Conservation (phyloP, 768 basidiomycete genomes). For the Tephrocybe sp. region DNA sequence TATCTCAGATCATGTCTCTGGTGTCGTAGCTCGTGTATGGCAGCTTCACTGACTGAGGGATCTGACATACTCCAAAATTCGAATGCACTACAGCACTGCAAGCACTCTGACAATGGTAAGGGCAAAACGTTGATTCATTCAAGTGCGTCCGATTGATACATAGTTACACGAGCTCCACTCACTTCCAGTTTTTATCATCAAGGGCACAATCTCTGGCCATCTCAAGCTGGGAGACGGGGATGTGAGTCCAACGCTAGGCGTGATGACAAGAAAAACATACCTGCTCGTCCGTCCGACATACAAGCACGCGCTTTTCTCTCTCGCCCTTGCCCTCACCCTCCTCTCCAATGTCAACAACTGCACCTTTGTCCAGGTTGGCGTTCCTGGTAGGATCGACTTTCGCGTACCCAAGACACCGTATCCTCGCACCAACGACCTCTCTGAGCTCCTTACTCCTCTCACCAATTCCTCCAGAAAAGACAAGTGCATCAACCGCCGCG, state of each 20-base stretch:
- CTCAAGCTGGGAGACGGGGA: slow-evolving; percentile 28
- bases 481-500: slow-evolving; percentile 70
- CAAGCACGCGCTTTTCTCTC: slow-evolving; percentile 40
- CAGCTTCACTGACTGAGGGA: no score
- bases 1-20: no score
- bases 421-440: slow-evolving; percentile 49
- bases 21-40: no score
- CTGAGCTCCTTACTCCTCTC: slow-evolving; percentile 70
- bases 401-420: slow-evolving; percentile 64
- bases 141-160: no score
- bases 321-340: slow-evolving; percentile 16
- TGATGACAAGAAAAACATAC: slow-evolving; percentile 26
- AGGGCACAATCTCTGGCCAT: slow-evolving; percentile 41
- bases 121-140: no score
- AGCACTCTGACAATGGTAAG: no score
- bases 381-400: slow-evolving; percentile 51
- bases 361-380: slow-evolving; percentile 34
- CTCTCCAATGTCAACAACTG: slow-evolving; percentile 48
- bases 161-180: no score
- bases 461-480: slow-evolving; percentile 89
- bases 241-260: no score
- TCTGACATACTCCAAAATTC: no score
- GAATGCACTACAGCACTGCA: no score
- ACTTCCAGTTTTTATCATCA: slow-evolving; percentile 25
- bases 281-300: slow-evolving; percentile 72